Base-by-base conservation (phyloP, 352 stramenopile species). In the Phytopythium sindhum region DNA sequence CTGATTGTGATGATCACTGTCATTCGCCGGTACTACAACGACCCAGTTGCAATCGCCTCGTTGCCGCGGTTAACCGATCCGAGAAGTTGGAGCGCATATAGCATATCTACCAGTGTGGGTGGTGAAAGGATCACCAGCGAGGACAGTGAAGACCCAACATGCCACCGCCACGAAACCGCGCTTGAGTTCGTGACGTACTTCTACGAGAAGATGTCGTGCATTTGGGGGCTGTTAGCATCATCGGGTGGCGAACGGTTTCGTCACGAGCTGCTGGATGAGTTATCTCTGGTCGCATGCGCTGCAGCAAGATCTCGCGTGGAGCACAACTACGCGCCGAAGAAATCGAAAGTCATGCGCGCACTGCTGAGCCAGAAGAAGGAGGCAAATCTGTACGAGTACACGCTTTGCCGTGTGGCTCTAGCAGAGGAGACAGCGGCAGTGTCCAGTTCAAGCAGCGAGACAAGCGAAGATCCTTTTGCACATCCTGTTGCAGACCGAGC, bases 101-200 rank as follows among this genome's bases (percentile, higher is more conserved):
- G 19, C 45, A 14, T 31, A 19, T 23, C 45, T 5, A 26, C 1
- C 23, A 21, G 8, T 50, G 42, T 12, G 21, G 5, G 11, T 10
- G 45, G 45, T 21, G 45, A 52, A 14, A 11, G 10, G 14, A 6
- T 31, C 12, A 26, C 45, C 24, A 26, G 45, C 23, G 45, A 15
- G 24, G 10, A 52, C 23, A 31, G 45, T 52, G 31, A 24, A 26
- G n/a, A 42, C 15, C 5, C 28, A 17, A 21, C 51, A 24, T 26
- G 9, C 23, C 52, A 58, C 19, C 29, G 24, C 19, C 54, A 60
- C 33, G 54, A 60, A 60, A 23, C 37, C 62, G 77, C 87, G 26
- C 73, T 91, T 19, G 78, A 84, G 17, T 91, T 91, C 63, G 33
- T 91, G 3, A 60, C 78, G 14, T 63, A 88, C 28, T 51, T 86